Percentiles rank a stretch among this genome's conserved stretches.
Evolutionary conservation across 148 eudicot genomes (phyloP).

Genomic region (Vaccinium darrowii): DNA sequence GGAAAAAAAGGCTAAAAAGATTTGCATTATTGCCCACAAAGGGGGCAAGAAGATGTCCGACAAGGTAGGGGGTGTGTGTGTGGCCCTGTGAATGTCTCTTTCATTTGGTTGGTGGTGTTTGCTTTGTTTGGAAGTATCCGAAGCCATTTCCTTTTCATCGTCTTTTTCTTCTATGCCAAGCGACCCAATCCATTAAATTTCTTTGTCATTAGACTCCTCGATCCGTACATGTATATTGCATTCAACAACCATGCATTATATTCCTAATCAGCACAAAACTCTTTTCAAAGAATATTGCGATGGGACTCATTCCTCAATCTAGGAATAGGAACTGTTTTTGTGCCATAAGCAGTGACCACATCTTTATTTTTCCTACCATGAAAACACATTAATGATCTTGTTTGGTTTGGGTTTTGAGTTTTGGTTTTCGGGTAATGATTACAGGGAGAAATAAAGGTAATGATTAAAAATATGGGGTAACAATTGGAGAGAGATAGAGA

Average conservation of each 20-base stretch:
- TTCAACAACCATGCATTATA: not conserved
- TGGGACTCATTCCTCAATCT: not conserved
- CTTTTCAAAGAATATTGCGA: not conserved
- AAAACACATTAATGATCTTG: too few relatives aligned
- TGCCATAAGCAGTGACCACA: too few relatives aligned
- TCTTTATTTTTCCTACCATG: too few relatives aligned
- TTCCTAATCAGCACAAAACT: not conserved
- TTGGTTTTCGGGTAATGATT: too few relatives aligned
- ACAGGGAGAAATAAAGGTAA: too few relatives aligned
- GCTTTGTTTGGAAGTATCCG: not conserved
- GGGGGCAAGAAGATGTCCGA: not conserved
- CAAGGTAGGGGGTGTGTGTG: not conserved
- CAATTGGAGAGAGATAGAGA: too few relatives aligned
- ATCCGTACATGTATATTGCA: not conserved
- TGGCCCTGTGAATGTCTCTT: not conserved
- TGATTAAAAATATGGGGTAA: too few relatives aligned
- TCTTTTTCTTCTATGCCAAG: not conserved
- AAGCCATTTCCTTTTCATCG: not conserved
- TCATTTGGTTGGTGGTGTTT: not conserved
- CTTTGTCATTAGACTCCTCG: not conserved
- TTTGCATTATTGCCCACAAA: constrained; percentile 1
- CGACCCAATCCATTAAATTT: not conserved
- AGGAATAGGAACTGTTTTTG: too few relatives aligned
- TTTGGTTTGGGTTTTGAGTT: too few relatives aligned
- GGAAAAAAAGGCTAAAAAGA: not conserved